Evolutionary conservation across 352 stramenopile genomes (phyloP), one percentile per base, ranked within the genome.

Genomic region (Stephanocyclus meneghinianus): DNA sequence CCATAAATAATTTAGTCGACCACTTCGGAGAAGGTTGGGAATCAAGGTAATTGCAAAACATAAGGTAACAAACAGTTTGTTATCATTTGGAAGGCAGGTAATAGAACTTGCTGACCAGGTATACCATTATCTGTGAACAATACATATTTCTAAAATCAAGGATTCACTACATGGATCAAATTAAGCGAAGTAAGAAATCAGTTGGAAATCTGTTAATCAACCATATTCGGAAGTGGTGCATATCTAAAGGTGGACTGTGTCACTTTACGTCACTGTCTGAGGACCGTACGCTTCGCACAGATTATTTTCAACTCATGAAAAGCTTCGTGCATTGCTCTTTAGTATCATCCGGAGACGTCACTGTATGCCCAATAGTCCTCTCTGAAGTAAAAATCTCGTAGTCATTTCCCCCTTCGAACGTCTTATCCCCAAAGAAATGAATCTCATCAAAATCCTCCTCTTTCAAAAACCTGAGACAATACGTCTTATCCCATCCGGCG

Each of bases 381-480:
- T 98, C 94, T 76, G 96, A 93, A 68, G 88, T 93, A 91, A 97
- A 99, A 87, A 99, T 99, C 87, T 99, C 97, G 88, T 96, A 98
- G 90, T 99, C 97, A 86, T 99, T 99, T 67, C 97, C 97, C 63
- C 97, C 97, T 87, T 97, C 87, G 90, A 98, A 96, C 16, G 97
- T 99, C 90, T 99, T 99, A 93, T 99, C 97, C 61, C 97, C 97
- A 84, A 99, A 99, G 83, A 99, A 99, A 90, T 99, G 97, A 84
- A 99, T 97, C 84, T 98, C 96, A 81, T 99, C 97, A 90, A 98
- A 99, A 86, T 98, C 96, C 64, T 90, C 94, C 11, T 93, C 88
- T 65, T 87, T 68, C 42, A 95, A 64, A 89, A 96, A 98, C 63
- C 95, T 92, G 59, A 99, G 93, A 87, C 96, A 98, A 85, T 98